Evolutionary conservation across 257 asterid species (phyloP).

Genomic region (Oldenlandia corymbosa): DNA sequence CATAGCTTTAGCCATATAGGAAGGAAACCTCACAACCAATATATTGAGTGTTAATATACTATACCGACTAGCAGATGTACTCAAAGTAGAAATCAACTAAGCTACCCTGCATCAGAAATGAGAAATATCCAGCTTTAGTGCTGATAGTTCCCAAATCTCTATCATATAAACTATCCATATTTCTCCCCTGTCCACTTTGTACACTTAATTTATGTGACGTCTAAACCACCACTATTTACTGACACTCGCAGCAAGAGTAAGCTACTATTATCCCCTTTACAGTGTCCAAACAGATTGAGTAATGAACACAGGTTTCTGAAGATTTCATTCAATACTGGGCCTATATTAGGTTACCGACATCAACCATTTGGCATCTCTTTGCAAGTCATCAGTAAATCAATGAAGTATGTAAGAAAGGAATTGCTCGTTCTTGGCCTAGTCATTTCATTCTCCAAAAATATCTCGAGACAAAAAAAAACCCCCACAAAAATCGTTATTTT

Average conservation of each 20-base stretch:
- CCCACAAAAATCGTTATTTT: background rate
- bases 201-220: no score
- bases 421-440: background rate
- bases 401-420: background rate
- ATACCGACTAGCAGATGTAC: background rate
- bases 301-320: background rate
- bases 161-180: no score
- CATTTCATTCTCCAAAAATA: background rate
- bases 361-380: background rate
- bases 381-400: background rate
- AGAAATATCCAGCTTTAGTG: no score
- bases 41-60: no score
- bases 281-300: no score
- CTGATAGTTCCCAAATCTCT: no score
- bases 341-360: background rate
- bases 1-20: no score
- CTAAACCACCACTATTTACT: background rate
- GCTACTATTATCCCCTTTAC: background rate
- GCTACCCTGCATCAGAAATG: no score
- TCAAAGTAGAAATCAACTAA: background rate
- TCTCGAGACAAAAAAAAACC: background rate
- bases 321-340: background rate
- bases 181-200: no score
- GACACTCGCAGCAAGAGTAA: background rate
- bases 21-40: no score